phyloP scores from a whole-genome alignment of 1,284 basidiomycete genomes.

The Pseudozyma thailandica region DNA sequence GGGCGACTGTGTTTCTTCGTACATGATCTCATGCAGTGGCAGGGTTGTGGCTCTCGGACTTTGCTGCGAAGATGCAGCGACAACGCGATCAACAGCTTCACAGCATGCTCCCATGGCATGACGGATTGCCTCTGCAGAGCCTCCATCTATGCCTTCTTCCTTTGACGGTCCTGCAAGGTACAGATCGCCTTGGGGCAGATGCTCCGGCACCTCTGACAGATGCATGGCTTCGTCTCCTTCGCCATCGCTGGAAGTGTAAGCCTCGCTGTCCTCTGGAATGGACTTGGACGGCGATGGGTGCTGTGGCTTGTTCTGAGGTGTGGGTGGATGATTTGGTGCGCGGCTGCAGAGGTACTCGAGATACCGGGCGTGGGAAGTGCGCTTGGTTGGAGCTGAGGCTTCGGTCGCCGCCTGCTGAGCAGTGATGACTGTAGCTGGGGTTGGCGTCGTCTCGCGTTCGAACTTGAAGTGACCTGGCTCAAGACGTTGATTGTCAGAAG shows the following conservation, averaged over 20 bases:
- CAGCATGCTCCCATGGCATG: conserved; percentile 62
- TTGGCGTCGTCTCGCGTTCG: conserved; percentile 25
- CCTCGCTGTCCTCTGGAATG: conserved; percentile 29
- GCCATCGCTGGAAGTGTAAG: conserved; percentile 51
- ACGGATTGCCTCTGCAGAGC: conserved; percentile 62
- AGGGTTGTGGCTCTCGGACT: not conserved
- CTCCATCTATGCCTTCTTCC: conserved; percentile 32
- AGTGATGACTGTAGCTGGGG: conserved; percentile 3
- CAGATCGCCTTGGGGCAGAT: conserved; percentile 62
- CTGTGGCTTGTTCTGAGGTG: conserved; percentile 12
- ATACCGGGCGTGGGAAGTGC: conserved; percentile 44
- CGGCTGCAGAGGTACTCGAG: conserved; percentile 36
- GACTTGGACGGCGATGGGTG: conserved; percentile 15
- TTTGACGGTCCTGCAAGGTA: conserved; percentile 59
- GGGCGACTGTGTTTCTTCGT: conserved; percentile 1
- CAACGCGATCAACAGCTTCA: conserved; percentile 64
- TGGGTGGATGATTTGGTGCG: conserved; percentile 35
- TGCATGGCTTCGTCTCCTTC: conserved; percentile 59
- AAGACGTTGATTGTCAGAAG: not conserved
- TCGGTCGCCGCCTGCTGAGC: not conserved
- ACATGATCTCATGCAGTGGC: conserved; percentile 17
- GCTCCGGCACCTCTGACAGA: conserved; percentile 56
- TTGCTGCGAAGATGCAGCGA: conserved; percentile 13
- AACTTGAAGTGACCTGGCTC: not conserved
- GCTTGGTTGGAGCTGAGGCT: not conserved